Percentiles rank a stretch among this genome's conserved stretches.
These are phyloP conservation scores for Cercospora citrullina DNA, from an alignment of 2,329 filamentous ascomycete genomes.

Conservation along the genomic window DNA sequence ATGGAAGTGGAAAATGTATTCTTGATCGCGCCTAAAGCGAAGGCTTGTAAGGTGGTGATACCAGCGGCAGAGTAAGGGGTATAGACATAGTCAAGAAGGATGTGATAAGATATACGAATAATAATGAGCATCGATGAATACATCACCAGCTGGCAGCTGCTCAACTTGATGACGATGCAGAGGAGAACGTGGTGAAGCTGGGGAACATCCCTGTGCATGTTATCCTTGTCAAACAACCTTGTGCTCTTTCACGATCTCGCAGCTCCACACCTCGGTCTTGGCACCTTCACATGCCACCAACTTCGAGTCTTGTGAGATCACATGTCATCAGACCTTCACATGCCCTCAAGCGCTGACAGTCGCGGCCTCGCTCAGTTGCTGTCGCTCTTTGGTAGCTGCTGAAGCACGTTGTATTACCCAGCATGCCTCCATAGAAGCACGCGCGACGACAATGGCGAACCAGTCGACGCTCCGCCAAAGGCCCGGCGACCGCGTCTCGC, in stretches of 20 bases:
- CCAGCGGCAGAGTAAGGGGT: not conserved
- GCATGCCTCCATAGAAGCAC: slow-evolving; percentile 7
- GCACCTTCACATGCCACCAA: slow-evolving; percentile 4
- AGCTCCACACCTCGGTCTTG: slow-evolving; percentile 12
- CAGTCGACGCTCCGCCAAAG: slow-evolving; percentile 72
- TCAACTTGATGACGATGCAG: not conserved
- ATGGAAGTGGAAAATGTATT: slow-evolving; percentile 26
- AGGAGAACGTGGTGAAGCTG: not conserved
- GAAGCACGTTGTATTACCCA: not conserved
- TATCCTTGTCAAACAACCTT: not conserved
- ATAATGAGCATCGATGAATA: not conserved
- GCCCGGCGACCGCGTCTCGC: slow-evolving; percentile 36
- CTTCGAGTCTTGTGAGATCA: not conserved
- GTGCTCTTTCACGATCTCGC: not conserved
- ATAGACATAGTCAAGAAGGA: not conserved
- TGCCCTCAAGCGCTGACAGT: not conserved
- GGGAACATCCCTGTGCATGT: not conserved
- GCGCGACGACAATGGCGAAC: slow-evolving; percentile 65
- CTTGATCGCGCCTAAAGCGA: slow-evolving; percentile 14
- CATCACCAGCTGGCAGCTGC: not conserved
- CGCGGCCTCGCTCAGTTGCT: not conserved
- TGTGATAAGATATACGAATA: not conserved
- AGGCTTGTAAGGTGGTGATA: slow-evolving; percentile 8
- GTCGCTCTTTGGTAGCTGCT: not conserved
- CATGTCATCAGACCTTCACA: slow-evolving; percentile 5